Conservation (phyloP, 495 filamentous ascomycete species). For the Penicillium ucsense region DNA sequence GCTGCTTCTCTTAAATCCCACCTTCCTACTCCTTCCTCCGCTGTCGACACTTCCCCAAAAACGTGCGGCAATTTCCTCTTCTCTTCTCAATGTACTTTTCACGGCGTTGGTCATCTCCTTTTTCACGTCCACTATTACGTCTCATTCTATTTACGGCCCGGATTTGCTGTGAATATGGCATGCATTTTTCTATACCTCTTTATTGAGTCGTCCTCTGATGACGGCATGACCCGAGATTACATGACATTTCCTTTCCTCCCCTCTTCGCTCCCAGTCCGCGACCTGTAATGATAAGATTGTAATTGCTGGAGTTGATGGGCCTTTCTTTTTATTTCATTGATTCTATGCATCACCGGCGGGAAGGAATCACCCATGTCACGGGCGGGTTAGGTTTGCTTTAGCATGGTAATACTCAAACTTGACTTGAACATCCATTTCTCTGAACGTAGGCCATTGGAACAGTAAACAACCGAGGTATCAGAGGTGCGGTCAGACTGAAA, state of each 20-base stretch:
- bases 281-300: slow-evolving; percentile 33
- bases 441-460: no score
- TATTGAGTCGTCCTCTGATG: slow-evolving; percentile 19
- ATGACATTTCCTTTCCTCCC: slow-evolving; percentile 25
- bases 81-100: slow-evolving; percentile 19
- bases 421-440: no score
- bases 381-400: no score
- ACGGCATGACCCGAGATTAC: slow-evolving; percentile 26
- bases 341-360: slow-evolving; percentile 15
- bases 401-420: no score
- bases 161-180: slow-evolving; percentile 20
- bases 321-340: neutral
- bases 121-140: slow-evolving; percentile 10
- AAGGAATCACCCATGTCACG: neutral
- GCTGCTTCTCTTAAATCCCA: slow-evolving; percentile 6
- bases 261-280: slow-evolving; percentile 16
- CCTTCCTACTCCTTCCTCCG: slow-evolving; percentile 4
- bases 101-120: slow-evolving; percentile 15
- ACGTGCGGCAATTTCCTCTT: neutral
- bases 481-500: no score
- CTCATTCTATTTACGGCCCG: slow-evolving; percentile 17
- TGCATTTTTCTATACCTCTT: slow-evolving; percentile 24
- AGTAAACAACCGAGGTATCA: no score
- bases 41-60: neutral
- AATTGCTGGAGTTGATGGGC: slow-evolving; percentile 26